These are phyloP conservation scores for Aspergillus chevalieri DNA, from an alignment of 2,329 filamentous ascomycete genomes.

Conservation along the genomic window DNA sequence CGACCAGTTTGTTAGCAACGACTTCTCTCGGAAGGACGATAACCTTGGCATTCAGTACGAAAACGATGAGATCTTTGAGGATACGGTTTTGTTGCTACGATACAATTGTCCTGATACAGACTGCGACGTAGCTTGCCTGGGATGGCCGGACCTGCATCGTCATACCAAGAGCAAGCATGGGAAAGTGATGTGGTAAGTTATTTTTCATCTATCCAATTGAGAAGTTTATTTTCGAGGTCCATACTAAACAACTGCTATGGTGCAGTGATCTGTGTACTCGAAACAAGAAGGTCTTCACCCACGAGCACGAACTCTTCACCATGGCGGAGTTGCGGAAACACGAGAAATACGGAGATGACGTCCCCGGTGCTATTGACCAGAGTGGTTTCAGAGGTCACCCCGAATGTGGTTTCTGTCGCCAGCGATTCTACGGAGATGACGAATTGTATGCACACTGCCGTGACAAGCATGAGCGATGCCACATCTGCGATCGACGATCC, in stretches of 20 bases:
- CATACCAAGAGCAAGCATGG: conserved; percentile 78
- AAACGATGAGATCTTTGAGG: conserved; percentile 80
- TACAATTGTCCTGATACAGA: conserved; percentile 89
- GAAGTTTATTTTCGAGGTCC: background rate
- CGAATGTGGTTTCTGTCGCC: conserved; percentile 84
- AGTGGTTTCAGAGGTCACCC: conserved; percentile 96
- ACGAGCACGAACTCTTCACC: conserved; percentile 91
- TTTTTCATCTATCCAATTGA: conserved; percentile 16
- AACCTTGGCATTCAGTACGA: conserved; percentile 91
- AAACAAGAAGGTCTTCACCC: conserved; percentile 97
- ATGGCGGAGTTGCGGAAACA: conserved; percentile 74
- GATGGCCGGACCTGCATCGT: conserved; percentile 70
- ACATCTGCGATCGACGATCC: conserved; percentile 74
- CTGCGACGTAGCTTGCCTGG: conserved; percentile 79
- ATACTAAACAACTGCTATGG: conserved; percentile 2
- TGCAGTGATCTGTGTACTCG: conserved; percentile 73
- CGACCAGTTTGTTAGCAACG: conserved; percentile 68
- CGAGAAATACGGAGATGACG: conserved; percentile 85
- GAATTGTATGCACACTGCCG: conserved; percentile 91
- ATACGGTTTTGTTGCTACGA: conserved; percentile 77
- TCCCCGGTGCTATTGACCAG: conserved; percentile 81
- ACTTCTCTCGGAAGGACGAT: conserved; percentile 72
- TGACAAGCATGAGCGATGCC: conserved; percentile 89
- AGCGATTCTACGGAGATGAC: conserved; percentile 92
- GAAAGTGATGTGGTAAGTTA: conserved; percentile 68